Conservation (phyloP, 2,329 filamentous ascomycete species). For the Penicillium sp. region DNA sequence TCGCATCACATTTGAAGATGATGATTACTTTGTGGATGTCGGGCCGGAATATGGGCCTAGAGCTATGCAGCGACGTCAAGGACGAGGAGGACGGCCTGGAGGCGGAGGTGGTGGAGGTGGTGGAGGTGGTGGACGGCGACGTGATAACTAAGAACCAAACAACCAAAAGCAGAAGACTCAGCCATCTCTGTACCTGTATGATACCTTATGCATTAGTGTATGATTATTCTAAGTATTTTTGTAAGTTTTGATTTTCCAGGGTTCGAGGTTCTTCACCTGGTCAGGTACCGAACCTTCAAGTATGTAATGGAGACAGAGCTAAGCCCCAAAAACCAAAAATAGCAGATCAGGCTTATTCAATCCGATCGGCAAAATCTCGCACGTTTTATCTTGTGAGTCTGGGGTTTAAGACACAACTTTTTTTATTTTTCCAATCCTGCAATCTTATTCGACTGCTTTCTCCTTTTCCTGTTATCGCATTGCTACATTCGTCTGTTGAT, state of each 20-base stretch:
- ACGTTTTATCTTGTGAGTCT: neutral
- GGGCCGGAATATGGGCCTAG: constrained; percentile 61
- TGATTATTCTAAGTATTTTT: neutral
- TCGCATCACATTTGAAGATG: constrained; percentile 71
- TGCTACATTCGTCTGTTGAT: constrained; percentile 10
- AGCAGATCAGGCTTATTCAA: neutral
- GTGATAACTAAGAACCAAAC: constrained; percentile 17
- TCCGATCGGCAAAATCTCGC: neutral
- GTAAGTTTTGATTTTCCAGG: neutral
- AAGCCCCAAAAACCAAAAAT: constrained; percentile 8
- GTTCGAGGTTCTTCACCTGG: neutral
- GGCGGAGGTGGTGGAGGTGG: no score
- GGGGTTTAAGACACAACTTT: neutral
- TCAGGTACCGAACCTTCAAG: neutral
- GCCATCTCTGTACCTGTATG: constrained; percentile 3
- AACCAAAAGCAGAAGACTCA: neutral
- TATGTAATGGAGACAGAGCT: neutral
- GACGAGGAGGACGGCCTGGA: constrained; percentile 29
- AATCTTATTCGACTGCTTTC: neutral
- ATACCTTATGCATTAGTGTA: constrained; percentile 7
- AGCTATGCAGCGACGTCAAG: constrained; percentile 31
- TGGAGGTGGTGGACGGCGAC: constrained; percentile 16
- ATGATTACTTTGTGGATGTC: constrained; percentile 66
- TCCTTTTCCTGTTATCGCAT: neutral
- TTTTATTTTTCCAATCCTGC: neutral